Base-by-base conservation (phyloP, 2,329 filamentous ascomycete genomes). In the Exophiala lecanii-corni region DNA sequence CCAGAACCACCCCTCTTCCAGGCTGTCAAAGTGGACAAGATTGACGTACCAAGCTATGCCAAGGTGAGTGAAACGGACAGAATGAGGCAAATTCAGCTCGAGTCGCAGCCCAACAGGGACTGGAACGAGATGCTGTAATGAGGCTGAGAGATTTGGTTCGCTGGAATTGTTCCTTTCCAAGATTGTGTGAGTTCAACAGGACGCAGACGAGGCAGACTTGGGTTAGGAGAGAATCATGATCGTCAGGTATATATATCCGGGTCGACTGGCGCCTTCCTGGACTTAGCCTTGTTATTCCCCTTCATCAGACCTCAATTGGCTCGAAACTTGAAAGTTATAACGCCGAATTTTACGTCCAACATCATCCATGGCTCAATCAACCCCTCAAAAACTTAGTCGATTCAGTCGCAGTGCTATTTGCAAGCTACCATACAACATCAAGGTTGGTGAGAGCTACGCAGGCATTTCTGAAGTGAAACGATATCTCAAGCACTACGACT, bases 401-500 rank as follows among this genome's bases (percentile, higher is more conserved):
- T 36, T 36, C 34, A 20, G 15, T 15, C 34, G 18, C 20, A 5
- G 15, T 5, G 18, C 13, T 9, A 36, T 36, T 25, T 36, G 20
- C 34, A 19, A 20, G 16, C 15, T 25, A 6, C 34, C 34, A 20
- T 25, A 20, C 17, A 20, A 19, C 12, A 16, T 25, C 18, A 20
- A 25, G 17, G 7, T 15, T 17, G 34, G 20, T 20, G 34, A n/a
- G 6, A 33, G 7, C 6, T 13, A 33, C 16, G 16, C 10, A 15
- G 30, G 34, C 5, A 17, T 36, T 7, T 20, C 5, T 20, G 34
- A 19, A 12, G 17, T 36, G n/a, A 19, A 25, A 15, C 6, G 34
- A 19, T 36, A 36, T 17, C 20, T 36, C 17, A 36, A 36, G 17
- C 34, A 36, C 17, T 36, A 17, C 17, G 34, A 25, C 34, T 36